These are phyloP conservation scores for Rhizopogon rudus DNA, from an alignment of 768 basidiomycete genomes.

Conservation along the genomic window DNA sequence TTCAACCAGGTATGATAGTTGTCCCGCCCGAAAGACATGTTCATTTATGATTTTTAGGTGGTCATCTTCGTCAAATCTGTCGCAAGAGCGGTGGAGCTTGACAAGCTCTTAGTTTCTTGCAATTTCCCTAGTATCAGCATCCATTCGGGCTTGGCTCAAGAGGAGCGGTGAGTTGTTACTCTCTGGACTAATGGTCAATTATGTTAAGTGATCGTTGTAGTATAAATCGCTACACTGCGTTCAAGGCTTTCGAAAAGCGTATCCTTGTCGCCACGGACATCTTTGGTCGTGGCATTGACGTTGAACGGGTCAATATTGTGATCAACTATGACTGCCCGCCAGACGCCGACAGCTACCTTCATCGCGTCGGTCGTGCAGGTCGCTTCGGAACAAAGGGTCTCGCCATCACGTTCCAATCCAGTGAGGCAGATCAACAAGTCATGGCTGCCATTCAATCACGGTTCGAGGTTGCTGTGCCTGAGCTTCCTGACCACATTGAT, in stretches of 20 bases:
- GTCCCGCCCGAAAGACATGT: background rate
- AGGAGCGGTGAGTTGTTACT: constrained; percentile 74
- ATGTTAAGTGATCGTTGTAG: constrained; percentile 36
- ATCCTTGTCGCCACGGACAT: constrained; percentile 99
- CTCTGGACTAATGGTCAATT: background rate
- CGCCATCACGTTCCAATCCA: constrained; percentile 94
- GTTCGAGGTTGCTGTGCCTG: constrained; percentile 96
- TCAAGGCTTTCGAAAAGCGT: constrained; percentile 99
- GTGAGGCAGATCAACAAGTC: constrained; percentile 89
- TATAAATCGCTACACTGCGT: constrained; percentile 92
- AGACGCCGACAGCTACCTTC: constrained; percentile 97
- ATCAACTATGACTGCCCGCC: constrained; percentile 98
- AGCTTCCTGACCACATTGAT: constrained; percentile 91
- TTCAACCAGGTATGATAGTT: constrained; percentile 80
- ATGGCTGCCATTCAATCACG: constrained; percentile 92
- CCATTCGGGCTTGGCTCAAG: constrained; percentile 90
- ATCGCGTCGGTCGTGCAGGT: constrained; percentile 98
- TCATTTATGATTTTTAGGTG: constrained; percentile 50
- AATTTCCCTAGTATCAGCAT: constrained; percentile 98
- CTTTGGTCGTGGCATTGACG: constrained; percentile 98
- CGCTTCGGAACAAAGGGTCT: constrained; percentile 99
- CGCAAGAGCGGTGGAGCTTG: constrained; percentile 91
- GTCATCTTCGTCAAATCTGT: constrained; percentile 99
- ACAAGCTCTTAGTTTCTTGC: constrained; percentile 93
- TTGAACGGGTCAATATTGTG: constrained; percentile 99